Base-by-base conservation (phyloP, 129 eudicot species). In the Pseudognaphalium luteoalbum region DNA sequence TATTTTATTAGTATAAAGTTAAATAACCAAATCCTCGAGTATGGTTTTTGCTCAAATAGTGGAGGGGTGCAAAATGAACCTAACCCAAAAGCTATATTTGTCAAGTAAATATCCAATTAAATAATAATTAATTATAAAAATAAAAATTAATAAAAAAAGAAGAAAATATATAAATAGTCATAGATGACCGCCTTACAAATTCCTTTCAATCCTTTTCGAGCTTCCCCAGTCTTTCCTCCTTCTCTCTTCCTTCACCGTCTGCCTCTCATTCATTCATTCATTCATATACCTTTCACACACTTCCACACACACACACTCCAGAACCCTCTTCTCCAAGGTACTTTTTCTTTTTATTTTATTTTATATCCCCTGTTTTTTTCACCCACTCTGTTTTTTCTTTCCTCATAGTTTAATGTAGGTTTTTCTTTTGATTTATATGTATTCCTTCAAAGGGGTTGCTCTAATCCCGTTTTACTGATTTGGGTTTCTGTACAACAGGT, bases 161-260 rank as follows among this genome's bases (percentile, higher is more conserved):
- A 25, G 28, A 25, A 25, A 25, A 25, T 25, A 25, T 76, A 75
- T 70, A 81, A 70, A 81, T 64, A 81, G 77, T 81, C 81, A 76
- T 81, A 50, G 15, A 74, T 66, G 85, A 81, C 85, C 85, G 85
- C 85, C 85, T 81, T 81, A 81, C 73, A 81, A 72, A 47, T 76
- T 81, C 81, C 85, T 76, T 71, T 81, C 85, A 71, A 70, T 81
- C 85, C 81, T 72, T 81, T 81, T 81, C 85, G 68, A 76, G 74
- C 76, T 80, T 74, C 68, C 78, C 85, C 74, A 76, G 74, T 81
- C 78, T 71, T 81, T 76, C 81, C 74, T 77, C 74, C 78, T 76
- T 64, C 77, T 73, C 65, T 42, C 39, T 74, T 73, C 75, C 32
- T 72, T 73, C 75, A 66, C 83, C 79, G 70, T 67, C 75, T 80